Conservation (phyloP, 352 stramenopile genomes). For the Blastocystis sp. region DNA sequence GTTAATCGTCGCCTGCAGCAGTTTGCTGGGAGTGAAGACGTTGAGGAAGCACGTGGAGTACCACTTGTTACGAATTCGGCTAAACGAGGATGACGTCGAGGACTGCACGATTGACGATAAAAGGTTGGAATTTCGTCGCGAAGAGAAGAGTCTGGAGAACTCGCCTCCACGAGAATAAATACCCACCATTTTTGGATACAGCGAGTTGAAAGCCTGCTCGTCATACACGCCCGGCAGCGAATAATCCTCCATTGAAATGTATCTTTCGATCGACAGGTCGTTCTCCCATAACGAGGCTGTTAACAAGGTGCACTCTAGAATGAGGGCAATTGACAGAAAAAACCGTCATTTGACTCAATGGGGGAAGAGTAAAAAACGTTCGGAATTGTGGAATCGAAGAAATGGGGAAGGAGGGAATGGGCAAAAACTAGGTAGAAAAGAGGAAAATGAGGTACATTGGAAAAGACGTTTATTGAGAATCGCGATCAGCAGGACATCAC, state of each 20-base stretch:
- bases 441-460: background rate
- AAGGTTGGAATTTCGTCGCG: background rate
- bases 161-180: background rate
- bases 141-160: background rate
- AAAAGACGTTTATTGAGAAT: slow-evolving; percentile 31
- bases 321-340: background rate
- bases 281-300: background rate
- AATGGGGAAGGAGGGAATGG: background rate
- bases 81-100: background rate
- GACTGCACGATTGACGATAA: background rate
- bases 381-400: background rate
- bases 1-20: background rate
- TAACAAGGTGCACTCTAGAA: background rate
- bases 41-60: background rate
- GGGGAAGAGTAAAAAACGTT: background rate
- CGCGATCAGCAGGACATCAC: slow-evolving; percentile 1
- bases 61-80: background rate
- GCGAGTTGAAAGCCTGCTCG: background rate
- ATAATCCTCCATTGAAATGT: background rate
- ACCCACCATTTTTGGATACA: background rate
- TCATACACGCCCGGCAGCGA: background rate
- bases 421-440: background rate
- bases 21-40: slow-evolving; percentile 3
- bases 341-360: slow-evolving; percentile 3
- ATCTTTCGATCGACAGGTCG: background rate